Base-by-base conservation (phyloP, 495 filamentous ascomycete species). In the Chaetomium fimeti region DNA sequence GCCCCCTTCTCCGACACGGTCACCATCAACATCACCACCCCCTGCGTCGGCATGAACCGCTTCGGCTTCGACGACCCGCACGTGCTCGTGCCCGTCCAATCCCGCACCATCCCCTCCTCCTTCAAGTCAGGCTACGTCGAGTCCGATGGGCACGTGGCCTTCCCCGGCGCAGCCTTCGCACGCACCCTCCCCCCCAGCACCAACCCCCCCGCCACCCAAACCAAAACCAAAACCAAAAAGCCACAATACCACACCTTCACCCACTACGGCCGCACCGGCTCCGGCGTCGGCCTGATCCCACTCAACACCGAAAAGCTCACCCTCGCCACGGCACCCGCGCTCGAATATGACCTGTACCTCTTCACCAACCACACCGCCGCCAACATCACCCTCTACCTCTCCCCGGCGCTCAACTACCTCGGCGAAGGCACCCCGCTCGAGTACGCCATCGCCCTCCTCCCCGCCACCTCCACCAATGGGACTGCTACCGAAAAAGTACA, bases 121-220 rank as follows among this genome's bases (percentile, higher is more conserved):
- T 91, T 90, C 75, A 78, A 71, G 6, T 54, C 75, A 48, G 88
- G 87, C 52, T 90, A 88, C 66, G 83, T 90, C 64, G 89, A 92
- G 72, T 79, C 77, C 5, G 85, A 89, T 67, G 78, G 78, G 49
- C 77, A 82, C 61, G 72, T 92, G 49, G 76, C 85, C 62, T 87
- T 91, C 63, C 81, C 87, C 67, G 81, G 82, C 12, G 80, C 83
- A 20, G 80, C 88, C 69, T 84, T 82, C 74, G 66, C 76, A 61
- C 58, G 71, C 25, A 72, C 78, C 55, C 66, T 81, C 36, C 78
- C 81, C 77, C 11, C 29, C 62, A 8, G 27, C 7, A 62, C 74
- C 78, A 49, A 72, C 76, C 32, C 63, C 70, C 1, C n/a, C n/a
- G n/a, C n/a, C n/a, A n/a, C n/a, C n/a, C n/a, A n/a, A n/a, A n/a